A percentile compares a stretch with the other conserved stretches of the same genome.
Conservation (phyloP, 108 stramenopile species). For the Cyclostephanos tholiformis region DNA sequence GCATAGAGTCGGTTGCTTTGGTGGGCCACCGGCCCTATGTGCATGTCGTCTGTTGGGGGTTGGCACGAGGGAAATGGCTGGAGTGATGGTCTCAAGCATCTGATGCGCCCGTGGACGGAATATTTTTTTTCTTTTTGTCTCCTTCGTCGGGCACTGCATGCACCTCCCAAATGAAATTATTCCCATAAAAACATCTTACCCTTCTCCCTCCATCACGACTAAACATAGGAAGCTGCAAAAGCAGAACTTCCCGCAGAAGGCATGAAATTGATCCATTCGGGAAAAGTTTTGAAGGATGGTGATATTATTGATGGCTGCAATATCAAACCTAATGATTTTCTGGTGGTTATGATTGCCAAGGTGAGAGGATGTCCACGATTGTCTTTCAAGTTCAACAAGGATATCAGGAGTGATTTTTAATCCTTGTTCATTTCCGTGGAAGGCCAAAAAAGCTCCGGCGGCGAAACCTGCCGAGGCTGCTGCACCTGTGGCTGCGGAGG, state of each 20-base stretch:
- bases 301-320: slow-evolving; percentile 74
- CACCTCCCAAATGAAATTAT: not conserved
- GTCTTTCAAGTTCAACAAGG: not conserved
- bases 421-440: not conserved
- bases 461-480: slow-evolving; percentile 53
- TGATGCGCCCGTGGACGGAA: not conserved
- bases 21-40: too few species aligned
- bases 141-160: not conserved
- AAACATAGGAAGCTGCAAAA: slow-evolving; percentile 65
- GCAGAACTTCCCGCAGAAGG: slow-evolving; percentile 70
- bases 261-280: slow-evolving; percentile 96
- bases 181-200: not conserved
- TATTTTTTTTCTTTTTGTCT: not conserved
- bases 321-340: slow-evolving; percentile 90
- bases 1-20: not conserved
- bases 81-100: not conserved
- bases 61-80: not conserved
- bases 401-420: not conserved
- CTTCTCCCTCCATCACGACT: not conserved
- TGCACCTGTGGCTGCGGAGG: slow-evolving; percentile 41
- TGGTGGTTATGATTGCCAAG: slow-evolving; percentile 97
- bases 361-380: slow-evolving; percentile 13
- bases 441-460: slow-evolving; percentile 71
- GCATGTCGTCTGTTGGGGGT: not conserved
- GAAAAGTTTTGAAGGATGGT: slow-evolving; percentile 96